Conservation (phyloP, 1,284 basidiomycete genomes). For the Pseudozyma tsukubaensis region DNA sequence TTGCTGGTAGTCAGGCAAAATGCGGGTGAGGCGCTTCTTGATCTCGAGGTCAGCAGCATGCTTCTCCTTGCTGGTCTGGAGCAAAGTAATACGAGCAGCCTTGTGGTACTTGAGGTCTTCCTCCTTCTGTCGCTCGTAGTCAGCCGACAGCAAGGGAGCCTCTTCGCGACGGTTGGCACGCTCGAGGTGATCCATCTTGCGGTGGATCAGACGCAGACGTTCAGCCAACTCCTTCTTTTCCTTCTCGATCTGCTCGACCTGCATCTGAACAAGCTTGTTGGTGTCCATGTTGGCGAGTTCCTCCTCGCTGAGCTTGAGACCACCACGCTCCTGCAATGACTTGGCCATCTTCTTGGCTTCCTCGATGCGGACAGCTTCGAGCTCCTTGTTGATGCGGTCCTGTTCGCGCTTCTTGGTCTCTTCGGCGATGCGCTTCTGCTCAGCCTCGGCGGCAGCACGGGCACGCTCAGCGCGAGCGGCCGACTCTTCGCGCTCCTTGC, state of each 20-base stretch:
- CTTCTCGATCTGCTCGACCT: constrained; percentile 82
- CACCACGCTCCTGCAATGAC: constrained; percentile 84
- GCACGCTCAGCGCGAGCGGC: constrained; percentile 80
- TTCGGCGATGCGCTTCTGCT: constrained; percentile 77
- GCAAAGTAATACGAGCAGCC: constrained; percentile 70
- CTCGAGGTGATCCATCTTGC: constrained; percentile 94
- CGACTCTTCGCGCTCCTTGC: constrained; percentile 91
- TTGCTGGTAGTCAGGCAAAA: constrained; percentile 80
- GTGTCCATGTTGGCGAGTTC: constrained; percentile 85
- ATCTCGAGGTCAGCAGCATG: constrained; percentile 80
- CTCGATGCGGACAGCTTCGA: constrained; percentile 83
- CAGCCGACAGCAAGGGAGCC: constrained; percentile 83
- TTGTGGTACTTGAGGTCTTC: constrained; percentile 78
- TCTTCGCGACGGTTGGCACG: constrained; percentile 96
- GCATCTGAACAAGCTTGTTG: constrained; percentile 86
- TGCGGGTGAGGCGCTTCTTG: constrained; percentile 81
- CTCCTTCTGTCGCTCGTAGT: constrained; percentile 85
- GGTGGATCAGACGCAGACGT: constrained; percentile 83
- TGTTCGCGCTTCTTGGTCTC: constrained; percentile 79
- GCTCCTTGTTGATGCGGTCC: constrained; percentile 83
- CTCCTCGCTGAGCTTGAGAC: constrained; percentile 84
- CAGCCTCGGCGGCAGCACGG: constrained; percentile 74
- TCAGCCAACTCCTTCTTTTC: constrained; percentile 91
- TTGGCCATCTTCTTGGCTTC: constrained; percentile 92
- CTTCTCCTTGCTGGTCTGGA: constrained; percentile 75